Percentiles rank a stretch among this genome's conserved stretches.
Evolutionary conservation across 2,329 filamentous ascomycete genomes (phyloP).

Genomic region (Stachybotrys elegans): DNA sequence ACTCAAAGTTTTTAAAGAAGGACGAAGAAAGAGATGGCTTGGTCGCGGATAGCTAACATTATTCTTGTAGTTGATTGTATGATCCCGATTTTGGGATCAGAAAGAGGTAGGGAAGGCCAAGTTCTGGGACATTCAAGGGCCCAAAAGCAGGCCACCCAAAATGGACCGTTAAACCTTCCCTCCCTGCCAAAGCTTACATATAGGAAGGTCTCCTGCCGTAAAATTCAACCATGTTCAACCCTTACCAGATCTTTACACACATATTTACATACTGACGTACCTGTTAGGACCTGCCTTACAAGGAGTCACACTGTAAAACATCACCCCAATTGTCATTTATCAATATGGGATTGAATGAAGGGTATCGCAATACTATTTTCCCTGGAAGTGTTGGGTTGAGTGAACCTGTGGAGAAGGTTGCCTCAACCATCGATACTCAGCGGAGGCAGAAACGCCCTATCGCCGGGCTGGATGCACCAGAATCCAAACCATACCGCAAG

Average conservation of each 20-base stretch:
- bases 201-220: neutral
- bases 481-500: neutral
- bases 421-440: neutral
- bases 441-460: neutral
- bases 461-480: neutral
- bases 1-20: neutral
- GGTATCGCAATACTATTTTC: constrained; percentile 1
- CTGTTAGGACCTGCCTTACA: neutral
- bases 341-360: neutral
- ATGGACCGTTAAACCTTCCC: neutral
- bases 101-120: neutral
- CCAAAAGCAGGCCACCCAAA: neutral
- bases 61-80: neutral
- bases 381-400: constrained; percentile 1
- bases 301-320: neutral
- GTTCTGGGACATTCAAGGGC: neutral
- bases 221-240: neutral
- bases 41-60: neutral
- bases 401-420: neutral
- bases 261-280: neutral
- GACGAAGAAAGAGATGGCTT: neutral
- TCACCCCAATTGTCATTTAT: neutral
- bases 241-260: neutral
- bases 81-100: neutral
- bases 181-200: neutral